Conservation (phyloP, 1,139 yeast genomes). For the Suhomyces yuchorum region DNA sequence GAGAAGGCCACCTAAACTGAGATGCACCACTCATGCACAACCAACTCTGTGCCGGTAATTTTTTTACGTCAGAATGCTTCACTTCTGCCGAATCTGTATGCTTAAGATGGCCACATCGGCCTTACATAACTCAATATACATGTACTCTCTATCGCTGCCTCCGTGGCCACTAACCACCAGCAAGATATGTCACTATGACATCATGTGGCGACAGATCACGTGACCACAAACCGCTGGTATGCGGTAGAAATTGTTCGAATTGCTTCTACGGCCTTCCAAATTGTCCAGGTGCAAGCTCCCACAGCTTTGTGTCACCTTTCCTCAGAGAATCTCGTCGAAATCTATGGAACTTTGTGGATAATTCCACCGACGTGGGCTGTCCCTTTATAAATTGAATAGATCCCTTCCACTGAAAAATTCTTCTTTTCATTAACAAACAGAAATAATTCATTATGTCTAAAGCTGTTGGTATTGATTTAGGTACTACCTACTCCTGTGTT, state of each 20-base stretch:
- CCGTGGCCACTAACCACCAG: slow-evolving; percentile 1
- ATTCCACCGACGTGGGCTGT: slow-evolving; percentile 16
- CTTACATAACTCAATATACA: neutral
- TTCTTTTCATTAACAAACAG: slow-evolving; percentile 12
- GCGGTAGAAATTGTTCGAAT: slow-evolving; percentile 7
- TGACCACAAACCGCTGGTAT: neutral
- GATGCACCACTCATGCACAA: too few species aligned
- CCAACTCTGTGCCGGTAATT: neutral
- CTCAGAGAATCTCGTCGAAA: slow-evolving; percentile 18
- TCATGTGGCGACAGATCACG: slow-evolving; percentile 3
- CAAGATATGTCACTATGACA: slow-evolving; percentile 2
- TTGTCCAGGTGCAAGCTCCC: slow-evolving; percentile 10
- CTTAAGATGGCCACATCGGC: neutral
- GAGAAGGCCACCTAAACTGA: slow-evolving; percentile 17
- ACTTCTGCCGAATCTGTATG: neutral
- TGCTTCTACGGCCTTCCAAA: slow-evolving; percentile 12
- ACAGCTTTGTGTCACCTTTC: slow-evolving; percentile 10
- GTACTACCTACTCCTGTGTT: slow-evolving; percentile 84
- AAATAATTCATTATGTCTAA: slow-evolving; percentile 46
- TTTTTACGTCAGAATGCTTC: too few species aligned
- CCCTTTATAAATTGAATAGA: slow-evolving; percentile 10
- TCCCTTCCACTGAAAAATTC: slow-evolving; percentile 1
- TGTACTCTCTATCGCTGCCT: neutral
- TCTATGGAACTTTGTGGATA: slow-evolving; percentile 15
- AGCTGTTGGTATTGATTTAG: slow-evolving; percentile 85